These are phyloP conservation scores for Deuterostichococcus epilithicus DNA, from an alignment of 139 green algal genomes.

Conservation along the genomic window DNA sequence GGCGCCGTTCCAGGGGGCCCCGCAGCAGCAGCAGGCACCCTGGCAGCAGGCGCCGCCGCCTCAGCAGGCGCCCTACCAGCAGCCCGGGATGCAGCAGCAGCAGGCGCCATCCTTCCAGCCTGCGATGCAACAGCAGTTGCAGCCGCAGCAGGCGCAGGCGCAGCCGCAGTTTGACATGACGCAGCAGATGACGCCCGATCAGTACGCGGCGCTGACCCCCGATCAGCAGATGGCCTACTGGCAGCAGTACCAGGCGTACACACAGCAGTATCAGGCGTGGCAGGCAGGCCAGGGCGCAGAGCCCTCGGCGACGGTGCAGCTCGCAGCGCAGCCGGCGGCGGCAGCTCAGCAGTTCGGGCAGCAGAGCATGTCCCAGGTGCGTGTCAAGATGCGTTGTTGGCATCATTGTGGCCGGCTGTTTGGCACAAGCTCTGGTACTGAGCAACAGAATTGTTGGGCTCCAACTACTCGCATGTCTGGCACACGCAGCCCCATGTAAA, in stretches of 20 bases:
- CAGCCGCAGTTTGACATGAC: not conserved
- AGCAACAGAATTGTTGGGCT: no score
- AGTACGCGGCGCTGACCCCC: not conserved
- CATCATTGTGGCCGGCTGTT: no score
- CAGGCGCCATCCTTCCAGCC: not conserved
- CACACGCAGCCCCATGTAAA: no score
- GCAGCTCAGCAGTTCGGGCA: no score
- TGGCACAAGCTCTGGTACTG: no score
- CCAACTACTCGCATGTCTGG: no score
- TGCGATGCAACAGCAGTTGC: not conserved
- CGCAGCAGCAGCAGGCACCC: not conserved
- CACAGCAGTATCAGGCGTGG: not conserved
- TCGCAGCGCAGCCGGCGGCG: no score
- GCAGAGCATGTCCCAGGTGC: no score
- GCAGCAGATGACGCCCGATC: not conserved
- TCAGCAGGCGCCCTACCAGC: not conserved
- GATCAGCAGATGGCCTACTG: conserved; percentile 3
- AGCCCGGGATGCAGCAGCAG: not conserved
- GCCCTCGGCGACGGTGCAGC: not conserved
- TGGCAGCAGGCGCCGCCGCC: not conserved
- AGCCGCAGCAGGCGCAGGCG: not conserved
- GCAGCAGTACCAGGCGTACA: not conserved
- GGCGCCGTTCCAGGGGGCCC: not conserved
- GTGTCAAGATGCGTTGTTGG: no score
- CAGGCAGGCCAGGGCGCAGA: not conserved